phyloP scores from a whole-genome alignment of 345 rosid genomes.

The Hibiscus mutabilis region DNA sequence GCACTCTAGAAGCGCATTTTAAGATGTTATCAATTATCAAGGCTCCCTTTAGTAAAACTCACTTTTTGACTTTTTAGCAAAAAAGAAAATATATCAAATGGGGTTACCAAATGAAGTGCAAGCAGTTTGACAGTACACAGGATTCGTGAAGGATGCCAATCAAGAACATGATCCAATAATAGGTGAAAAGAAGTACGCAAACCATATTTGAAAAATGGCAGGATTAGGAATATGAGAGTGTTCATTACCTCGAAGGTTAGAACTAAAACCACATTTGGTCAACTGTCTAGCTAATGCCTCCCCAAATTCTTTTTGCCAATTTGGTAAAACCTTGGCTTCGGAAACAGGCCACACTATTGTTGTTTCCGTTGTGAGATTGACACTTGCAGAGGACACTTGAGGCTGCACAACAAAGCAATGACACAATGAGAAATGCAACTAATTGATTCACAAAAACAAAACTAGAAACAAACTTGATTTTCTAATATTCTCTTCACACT shows the following conservation, averaged over 20 bases:
- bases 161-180: background rate
- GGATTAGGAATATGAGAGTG: background rate
- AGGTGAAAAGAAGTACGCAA: background rate
- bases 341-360: slow-evolving; percentile 86
- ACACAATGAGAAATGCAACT: background rate
- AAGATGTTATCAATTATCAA: background rate
- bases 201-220: background rate
- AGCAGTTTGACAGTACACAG: background rate
- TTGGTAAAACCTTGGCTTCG: slow-evolving; percentile 61
- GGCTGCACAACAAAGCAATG: slow-evolving; percentile 43
- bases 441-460: background rate
- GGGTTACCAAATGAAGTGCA: background rate
- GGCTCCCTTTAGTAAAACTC: background rate
- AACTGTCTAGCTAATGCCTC: slow-evolving; percentile 86
- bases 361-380: slow-evolving; percentile 88
- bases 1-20: background rate
- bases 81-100: background rate
- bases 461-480: slow-evolving; percentile 50
- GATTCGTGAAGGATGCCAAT: background rate
- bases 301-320: slow-evolving; percentile 79
- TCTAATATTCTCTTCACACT: slow-evolving; percentile 92
- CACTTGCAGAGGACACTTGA: slow-evolving; percentile 82
- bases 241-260: slow-evolving; percentile 67
- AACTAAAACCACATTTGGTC: slow-evolving; percentile 74
- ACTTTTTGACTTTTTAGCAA: background rate